A percentile compares a stretch with the other conserved stretches of the same genome.
phyloP scores from a whole-genome alignment of 2,329 filamentous ascomycete genomes.

The Exserohilum rostratum region DNA sequence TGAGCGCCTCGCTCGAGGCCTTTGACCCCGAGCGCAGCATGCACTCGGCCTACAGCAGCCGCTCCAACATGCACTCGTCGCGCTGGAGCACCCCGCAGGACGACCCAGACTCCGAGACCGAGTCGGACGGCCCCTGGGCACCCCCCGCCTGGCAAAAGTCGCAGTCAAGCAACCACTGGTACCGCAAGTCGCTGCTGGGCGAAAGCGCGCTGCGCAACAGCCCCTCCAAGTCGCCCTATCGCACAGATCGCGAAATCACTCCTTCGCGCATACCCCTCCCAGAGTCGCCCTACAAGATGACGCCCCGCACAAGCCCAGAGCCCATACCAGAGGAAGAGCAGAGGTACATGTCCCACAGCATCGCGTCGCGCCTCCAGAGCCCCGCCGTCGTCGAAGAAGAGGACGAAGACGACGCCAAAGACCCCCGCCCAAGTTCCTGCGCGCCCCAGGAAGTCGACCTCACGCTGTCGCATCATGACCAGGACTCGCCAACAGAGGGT shows the following conservation, averaged over 20 bases:
- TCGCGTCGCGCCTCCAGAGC: conserved; percentile 45
- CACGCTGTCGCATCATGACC: conserved; percentile 38
- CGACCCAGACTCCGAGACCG: conserved; percentile 51
- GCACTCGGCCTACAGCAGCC: conserved; percentile 53
- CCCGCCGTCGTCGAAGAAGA: conserved; percentile 22
- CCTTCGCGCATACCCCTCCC: conserved; percentile 66
- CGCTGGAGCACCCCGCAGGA: conserved; percentile 46
- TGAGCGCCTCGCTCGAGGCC: conserved; percentile 48
- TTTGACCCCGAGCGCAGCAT: conserved; percentile 48
- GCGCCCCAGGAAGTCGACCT: conserved; percentile 32
- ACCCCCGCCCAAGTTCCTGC: conserved; percentile 26
- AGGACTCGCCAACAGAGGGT: conserved; percentile 37
- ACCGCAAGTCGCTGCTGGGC: conserved; percentile 52
- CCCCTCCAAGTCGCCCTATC: conserved; percentile 63
- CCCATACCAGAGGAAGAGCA: conserved; percentile 44
- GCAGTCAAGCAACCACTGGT: conserved; percentile 61
- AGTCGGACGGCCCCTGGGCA: conserved; percentile 63
- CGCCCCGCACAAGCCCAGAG: conserved; percentile 61
- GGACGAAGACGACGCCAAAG: too few species aligned
- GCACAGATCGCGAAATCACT: conserved; percentile 57
- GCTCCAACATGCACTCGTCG: conserved; percentile 67
- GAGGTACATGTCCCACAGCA: conserved; percentile 39
- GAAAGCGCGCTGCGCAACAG: conserved; percentile 47
- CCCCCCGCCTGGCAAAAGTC: conserved; percentile 68
- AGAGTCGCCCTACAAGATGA: conserved; percentile 63